These are phyloP conservation scores for Penicillium bovifimosum DNA, from an alignment of 495 filamentous ascomycete genomes.

Conservation along the genomic window DNA sequence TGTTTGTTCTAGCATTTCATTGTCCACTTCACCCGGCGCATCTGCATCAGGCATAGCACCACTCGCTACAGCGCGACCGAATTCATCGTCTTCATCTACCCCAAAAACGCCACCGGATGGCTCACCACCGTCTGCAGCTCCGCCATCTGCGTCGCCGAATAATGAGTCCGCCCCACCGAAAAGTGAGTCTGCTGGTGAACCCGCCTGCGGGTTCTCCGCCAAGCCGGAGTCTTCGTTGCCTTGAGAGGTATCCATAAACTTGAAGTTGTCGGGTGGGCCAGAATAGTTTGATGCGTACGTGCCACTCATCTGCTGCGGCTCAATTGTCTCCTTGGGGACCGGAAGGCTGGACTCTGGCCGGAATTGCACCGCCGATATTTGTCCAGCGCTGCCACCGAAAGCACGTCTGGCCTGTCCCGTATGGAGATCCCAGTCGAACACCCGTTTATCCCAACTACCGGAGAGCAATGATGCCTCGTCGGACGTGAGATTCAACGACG, in stretches of 20 bases:
- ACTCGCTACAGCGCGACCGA: conserved; percentile 71
- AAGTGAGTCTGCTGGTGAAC: conserved; percentile 66
- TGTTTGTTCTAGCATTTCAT: conserved; percentile 14
- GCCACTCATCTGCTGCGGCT: conserved; percentile 51
- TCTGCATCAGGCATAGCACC: conserved; percentile 38
- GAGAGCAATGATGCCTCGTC: conserved; percentile 88
- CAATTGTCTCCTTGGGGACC: conserved; percentile 65
- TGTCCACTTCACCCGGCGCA: conserved; percentile 32
- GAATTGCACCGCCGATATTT: conserved; percentile 83
- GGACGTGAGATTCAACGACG: conserved; percentile 71
- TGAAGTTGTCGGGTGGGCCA: conserved; percentile 35
- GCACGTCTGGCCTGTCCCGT: conserved; percentile 69
- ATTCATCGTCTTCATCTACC: conserved; percentile 81
- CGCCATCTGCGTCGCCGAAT: conserved; percentile 63
- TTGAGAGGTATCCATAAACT: conserved; percentile 43
- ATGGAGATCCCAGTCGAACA: conserved; percentile 94
- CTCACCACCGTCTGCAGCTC: conserved; percentile 50
- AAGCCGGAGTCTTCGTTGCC: conserved; percentile 33
- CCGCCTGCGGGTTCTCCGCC: conserved; percentile 40
- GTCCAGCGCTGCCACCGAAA: conserved; percentile 70
- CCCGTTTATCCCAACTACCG: conserved; percentile 92
- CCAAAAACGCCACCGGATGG: conserved; percentile 56
- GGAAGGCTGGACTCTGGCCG: conserved; percentile 71
- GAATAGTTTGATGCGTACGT: conserved; percentile 60
- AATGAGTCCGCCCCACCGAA: conserved; percentile 67